Evolutionary conservation across 257 asterid genomes (phyloP).

Genomic region (Primulina huaijiensis): DNA sequence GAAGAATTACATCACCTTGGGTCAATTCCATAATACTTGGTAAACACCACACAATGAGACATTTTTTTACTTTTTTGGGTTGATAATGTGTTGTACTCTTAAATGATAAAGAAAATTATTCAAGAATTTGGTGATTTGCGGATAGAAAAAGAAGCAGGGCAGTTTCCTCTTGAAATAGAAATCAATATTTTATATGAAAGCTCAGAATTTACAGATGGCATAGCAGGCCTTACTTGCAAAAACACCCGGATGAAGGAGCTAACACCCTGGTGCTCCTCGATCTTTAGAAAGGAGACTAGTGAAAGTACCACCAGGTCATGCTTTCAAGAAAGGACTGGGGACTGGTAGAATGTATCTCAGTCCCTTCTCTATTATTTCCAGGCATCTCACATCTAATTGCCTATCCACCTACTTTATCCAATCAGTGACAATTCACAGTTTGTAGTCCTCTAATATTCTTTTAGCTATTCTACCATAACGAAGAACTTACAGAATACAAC

Average conservation of each 20-base stretch:
- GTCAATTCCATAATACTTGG: too few relatives aligned
- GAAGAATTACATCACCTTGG: too few relatives aligned
- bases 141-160: too few relatives aligned
- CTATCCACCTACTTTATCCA: not conserved
- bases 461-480: not conserved
- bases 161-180: not conserved
- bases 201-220: not conserved
- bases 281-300: not conserved
- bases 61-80: constrained; percentile 2
- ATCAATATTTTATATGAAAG: not conserved
- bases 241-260: constrained; percentile 8
- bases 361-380: not conserved
- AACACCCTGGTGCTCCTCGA: not conserved
- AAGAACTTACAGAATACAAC: not conserved
- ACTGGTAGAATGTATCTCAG: not conserved
- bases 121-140: too few relatives aligned
- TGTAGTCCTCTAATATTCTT: not conserved
- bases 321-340: not conserved
- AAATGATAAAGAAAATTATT: too few relatives aligned
- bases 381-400: not conserved
- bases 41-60: not conserved
- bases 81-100: too few relatives aligned
- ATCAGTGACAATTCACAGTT: constrained; percentile 8
- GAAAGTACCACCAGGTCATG: not conserved
- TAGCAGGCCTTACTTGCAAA: constrained; percentile 1